Conservation (phyloP, 257 asterid species). For the Verbascum thapsus region DNA sequence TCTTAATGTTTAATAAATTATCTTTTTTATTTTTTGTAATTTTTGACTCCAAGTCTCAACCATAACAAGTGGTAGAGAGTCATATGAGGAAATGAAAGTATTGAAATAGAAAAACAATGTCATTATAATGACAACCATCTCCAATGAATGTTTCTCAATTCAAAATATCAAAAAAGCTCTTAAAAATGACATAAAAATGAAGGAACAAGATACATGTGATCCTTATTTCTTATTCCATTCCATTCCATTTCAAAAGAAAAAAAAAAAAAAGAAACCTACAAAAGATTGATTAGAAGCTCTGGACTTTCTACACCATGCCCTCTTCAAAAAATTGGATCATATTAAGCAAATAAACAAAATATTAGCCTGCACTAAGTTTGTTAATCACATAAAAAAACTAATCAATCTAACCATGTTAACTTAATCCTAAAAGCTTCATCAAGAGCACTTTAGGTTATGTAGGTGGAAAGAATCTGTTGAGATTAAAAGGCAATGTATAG, state of each 20-base stretch:
- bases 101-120: too few relatives aligned
- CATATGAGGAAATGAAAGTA: too few relatives aligned
- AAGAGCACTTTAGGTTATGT: conserved; percentile 41
- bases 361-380: conserved; percentile 36
- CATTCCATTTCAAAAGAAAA: too few relatives aligned
- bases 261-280: conserved; percentile 20
- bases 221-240: conserved; percentile 19
- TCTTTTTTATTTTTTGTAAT: too few relatives aligned
- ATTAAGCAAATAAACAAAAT: conserved; percentile 18
- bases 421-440: conserved; percentile 23
- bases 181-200: too few relatives aligned
- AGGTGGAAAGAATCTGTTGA: conserved; percentile 96
- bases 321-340: conserved; percentile 34
- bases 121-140: too few relatives aligned
- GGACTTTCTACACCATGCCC: conserved; percentile 34
- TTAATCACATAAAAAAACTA: conserved; percentile 28
- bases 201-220: conserved; percentile 13
- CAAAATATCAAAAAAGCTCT: too few relatives aligned
- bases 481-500: conserved; percentile 92
- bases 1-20: too few relatives aligned
- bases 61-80: too few relatives aligned
- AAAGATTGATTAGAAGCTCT: background rate
- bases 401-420: conserved; percentile 34
- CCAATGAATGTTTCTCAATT: too few relatives aligned
- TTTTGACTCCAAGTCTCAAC: too few relatives aligned